phyloP scores from a whole-genome alignment of 768 basidiomycete genomes.

The Hypsizygus marmoreus region DNA sequence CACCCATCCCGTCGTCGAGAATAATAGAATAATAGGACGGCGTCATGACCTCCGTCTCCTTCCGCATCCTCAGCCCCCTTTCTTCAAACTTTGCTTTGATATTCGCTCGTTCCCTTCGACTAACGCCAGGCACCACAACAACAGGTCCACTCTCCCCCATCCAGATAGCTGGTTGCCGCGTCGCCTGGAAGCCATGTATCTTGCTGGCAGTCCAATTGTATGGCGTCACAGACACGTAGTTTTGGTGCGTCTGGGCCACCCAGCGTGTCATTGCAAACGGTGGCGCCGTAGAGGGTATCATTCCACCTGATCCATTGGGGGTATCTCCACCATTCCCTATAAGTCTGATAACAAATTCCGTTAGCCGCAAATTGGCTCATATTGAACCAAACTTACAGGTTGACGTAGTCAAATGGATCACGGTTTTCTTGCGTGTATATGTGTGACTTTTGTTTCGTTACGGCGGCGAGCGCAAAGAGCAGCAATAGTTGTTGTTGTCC shows the following conservation, averaged over 20 bases:
- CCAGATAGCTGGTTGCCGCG: conserved; percentile 87
- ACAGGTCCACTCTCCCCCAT: conserved; percentile 80
- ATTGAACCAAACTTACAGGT: conserved; percentile 25
- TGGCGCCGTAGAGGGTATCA: conserved; percentile 75
- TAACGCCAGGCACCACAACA: conserved; percentile 58
- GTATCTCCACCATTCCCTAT: conserved; percentile 76
- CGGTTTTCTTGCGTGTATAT: too few relatives aligned
- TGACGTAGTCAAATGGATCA: conserved; percentile 30
- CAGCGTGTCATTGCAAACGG: conserved; percentile 88
- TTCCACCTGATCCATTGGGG: conserved; percentile 72
- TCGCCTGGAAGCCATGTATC: conserved; percentile 78
- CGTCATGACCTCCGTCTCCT: conserved; percentile 53
- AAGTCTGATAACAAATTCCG: conserved; percentile 31
- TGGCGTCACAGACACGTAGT: conserved; percentile 73
- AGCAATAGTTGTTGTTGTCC: too few relatives aligned
- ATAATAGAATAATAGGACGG: conserved; percentile 60
- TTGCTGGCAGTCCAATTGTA: conserved; percentile 59
- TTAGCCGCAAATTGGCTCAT: background rate
- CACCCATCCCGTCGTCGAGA: conserved; percentile 53
- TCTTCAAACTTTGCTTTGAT: conserved; percentile 58
- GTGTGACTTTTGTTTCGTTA: too few relatives aligned
- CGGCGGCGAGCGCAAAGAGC: too few relatives aligned
- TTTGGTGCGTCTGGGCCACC: conserved; percentile 78
- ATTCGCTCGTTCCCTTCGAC: conserved; percentile 21
- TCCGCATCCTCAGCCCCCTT: conserved; percentile 55